Evolutionary conservation across 2,329 filamentous ascomycete species (phyloP).

Genomic region (Cladosporium cucumerinum): DNA sequence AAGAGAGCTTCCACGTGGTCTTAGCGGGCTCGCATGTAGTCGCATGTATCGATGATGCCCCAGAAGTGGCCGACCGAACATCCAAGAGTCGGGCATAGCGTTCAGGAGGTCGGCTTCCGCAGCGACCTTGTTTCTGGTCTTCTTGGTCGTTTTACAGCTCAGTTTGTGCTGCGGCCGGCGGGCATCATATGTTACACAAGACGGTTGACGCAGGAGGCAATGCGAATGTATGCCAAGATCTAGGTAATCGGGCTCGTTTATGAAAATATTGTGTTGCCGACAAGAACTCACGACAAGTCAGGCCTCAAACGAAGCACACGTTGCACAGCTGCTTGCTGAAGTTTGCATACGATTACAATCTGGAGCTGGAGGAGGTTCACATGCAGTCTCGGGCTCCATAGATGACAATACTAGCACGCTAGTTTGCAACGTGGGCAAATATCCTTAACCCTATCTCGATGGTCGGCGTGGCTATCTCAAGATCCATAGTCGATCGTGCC

Average conservation of each 20-base stretch:
- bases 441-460: background rate
- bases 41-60: background rate
- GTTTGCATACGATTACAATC: background rate
- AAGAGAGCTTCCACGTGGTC: background rate
- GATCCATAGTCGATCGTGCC: background rate
- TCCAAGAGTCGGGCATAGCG: background rate
- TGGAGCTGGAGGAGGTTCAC: too few species aligned
- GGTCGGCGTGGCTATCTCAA: background rate
- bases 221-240: background rate
- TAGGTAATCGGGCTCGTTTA: background rate
- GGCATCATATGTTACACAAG: background rate
- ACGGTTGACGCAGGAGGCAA: background rate
- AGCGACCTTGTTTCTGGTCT: background rate
- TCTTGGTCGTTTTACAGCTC: background rate
- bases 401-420: too few species aligned
- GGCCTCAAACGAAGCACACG: background rate
- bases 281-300: background rate
- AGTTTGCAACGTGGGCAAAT: background rate
- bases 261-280: background rate
- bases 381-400: too few species aligned
- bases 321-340: background rate
- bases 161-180: background rate
- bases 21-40: background rate
- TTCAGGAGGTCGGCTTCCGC: background rate
- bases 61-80: conserved; percentile 6